Evolutionary conservation across 2,329 filamentous ascomycete genomes (phyloP).

Genomic region (Cyphellophora attinorum): DNA sequence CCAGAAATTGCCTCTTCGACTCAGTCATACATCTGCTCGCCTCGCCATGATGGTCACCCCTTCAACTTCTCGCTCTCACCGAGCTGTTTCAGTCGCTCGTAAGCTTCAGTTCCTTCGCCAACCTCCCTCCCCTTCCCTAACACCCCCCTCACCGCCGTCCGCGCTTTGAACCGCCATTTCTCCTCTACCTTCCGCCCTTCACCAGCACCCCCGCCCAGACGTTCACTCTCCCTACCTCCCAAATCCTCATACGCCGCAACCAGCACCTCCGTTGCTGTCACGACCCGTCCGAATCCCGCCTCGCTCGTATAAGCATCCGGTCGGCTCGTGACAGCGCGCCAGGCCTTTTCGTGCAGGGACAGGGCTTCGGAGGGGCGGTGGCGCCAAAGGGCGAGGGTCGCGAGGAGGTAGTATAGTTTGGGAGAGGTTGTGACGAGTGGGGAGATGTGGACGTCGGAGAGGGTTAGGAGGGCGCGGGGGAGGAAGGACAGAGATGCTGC

Average conservation of each 20-base stretch:
- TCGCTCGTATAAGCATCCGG: constrained; percentile 43
- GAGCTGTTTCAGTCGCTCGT: constrained; percentile 21
- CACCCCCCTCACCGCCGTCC: constrained; percentile 73
- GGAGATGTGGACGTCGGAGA: constrained; percentile 65
- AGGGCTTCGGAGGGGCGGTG: constrained; percentile 62
- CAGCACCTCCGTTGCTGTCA: constrained; percentile 69
- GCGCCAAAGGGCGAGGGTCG: constrained; percentile 64
- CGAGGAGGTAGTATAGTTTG: constrained; percentile 66
- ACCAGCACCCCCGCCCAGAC: constrained; percentile 44
- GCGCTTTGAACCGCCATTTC: constrained; percentile 81
- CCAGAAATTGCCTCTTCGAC: too few relatives aligned
- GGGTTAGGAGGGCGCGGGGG: constrained; percentile 45
- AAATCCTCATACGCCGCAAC: constrained; percentile 77
- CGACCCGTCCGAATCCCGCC: constrained; percentile 61
- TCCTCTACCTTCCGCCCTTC: constrained; percentile 64
- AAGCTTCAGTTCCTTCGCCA: constrained; percentile 62
- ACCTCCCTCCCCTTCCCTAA: constrained; percentile 69
- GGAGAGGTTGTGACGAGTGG: constrained; percentile 76
- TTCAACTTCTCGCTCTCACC: too few relatives aligned
- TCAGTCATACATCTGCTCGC: too few relatives aligned
- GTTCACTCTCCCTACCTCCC: constrained; percentile 40
- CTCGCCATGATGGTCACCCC: too few relatives aligned
- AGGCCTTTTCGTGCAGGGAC: constrained; percentile 79
- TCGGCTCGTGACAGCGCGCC: constrained; percentile 59
- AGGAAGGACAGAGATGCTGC: constrained; percentile 44